phyloP scores from a whole-genome alignment of 129 eudicot genomes.

The Ambrosia artemisiifolia region DNA sequence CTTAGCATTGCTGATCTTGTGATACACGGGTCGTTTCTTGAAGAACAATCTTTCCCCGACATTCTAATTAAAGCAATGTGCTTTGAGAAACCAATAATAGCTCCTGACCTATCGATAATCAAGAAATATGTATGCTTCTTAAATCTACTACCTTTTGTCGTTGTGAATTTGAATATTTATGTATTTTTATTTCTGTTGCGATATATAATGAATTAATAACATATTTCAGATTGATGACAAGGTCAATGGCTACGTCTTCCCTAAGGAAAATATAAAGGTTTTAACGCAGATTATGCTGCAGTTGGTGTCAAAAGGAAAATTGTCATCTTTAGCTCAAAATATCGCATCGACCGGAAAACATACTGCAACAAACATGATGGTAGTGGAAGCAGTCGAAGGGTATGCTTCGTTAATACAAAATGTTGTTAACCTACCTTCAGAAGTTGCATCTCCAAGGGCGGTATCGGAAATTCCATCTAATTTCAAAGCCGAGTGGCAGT shows the following conservation, averaged over 20 bases:
- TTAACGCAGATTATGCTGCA: slow-evolving; percentile 48
- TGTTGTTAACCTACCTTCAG: slow-evolving; percentile 76
- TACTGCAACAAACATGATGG: slow-evolving; percentile 79
- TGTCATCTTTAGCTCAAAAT: slow-evolving; percentile 62
- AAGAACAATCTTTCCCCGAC: slow-evolving; percentile 76
- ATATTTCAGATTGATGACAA: slow-evolving; percentile 72
- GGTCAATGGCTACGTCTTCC: slow-evolving; percentile 84
- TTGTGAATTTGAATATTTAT: not conserved
- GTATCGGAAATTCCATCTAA: slow-evolving; percentile 54
- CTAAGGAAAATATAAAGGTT: slow-evolving; percentile 54
- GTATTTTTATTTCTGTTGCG: slow-evolving; percentile 23
- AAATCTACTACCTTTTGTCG: not conserved
- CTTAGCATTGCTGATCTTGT: slow-evolving; percentile 65
- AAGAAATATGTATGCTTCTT: slow-evolving; percentile 63
- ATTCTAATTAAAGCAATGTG: slow-evolving; percentile 82
- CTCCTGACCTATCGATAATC: slow-evolving; percentile 72
- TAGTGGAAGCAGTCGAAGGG: slow-evolving; percentile 70
- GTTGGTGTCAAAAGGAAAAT: slow-evolving; percentile 53
- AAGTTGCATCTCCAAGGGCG: slow-evolving; percentile 61
- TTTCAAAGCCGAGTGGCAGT: slow-evolving; percentile 66
- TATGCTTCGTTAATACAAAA: slow-evolving; percentile 68
- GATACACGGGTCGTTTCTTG: slow-evolving; percentile 77
- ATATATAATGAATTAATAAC: not conserved
- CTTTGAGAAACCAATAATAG: slow-evolving; percentile 73
- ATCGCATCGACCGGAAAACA: slow-evolving; percentile 66